Conservation (phyloP, 2,329 filamentous ascomycete species). For the Monosporascus sp. region DNA sequence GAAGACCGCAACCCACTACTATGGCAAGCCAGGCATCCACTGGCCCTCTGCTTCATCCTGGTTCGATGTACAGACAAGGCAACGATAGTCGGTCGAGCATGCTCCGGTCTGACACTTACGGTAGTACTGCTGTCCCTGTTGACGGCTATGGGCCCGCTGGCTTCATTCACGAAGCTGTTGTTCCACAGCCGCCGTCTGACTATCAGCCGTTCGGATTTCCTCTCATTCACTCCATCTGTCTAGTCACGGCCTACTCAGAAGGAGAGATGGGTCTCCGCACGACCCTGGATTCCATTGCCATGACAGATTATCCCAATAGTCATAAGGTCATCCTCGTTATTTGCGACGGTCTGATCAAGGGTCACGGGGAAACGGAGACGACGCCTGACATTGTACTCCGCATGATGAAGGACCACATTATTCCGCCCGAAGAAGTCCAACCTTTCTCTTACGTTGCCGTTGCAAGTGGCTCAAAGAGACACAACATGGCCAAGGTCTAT, state of each 20-base stretch:
- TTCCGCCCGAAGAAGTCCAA: slow-evolving; percentile 75
- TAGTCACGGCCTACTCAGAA: slow-evolving; percentile 97
- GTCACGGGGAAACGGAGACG: slow-evolving; percentile 77
- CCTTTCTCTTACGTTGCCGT: slow-evolving; percentile 96
- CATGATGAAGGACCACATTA: slow-evolving; percentile 92
- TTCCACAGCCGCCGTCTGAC: slow-evolving; percentile 92
- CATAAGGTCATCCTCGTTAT: slow-evolving; percentile 96
- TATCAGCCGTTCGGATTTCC: slow-evolving; percentile 98
- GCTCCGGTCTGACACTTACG: slow-evolving; percentile 54
- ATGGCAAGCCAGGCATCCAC: slow-evolving; percentile 88
- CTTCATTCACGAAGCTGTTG: slow-evolving; percentile 94
- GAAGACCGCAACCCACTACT: slow-evolving; percentile 66
- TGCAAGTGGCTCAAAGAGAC: slow-evolving; percentile 89
- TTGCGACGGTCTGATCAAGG: slow-evolving; percentile 97
- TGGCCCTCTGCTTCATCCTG: slow-evolving; percentile 66
- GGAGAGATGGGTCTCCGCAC: slow-evolving; percentile 88
- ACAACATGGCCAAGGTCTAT: slow-evolving; percentile 99
- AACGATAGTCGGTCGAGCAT: slow-evolving; percentile 63
- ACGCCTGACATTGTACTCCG: slow-evolving; percentile 85
- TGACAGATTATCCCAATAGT: slow-evolving; percentile 98
- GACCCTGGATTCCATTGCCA: slow-evolving; percentile 91
- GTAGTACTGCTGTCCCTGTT: slow-evolving; percentile 46
- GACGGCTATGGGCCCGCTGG: slow-evolving; percentile 79
- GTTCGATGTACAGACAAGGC: slow-evolving; percentile 64
- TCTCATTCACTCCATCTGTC: slow-evolving; percentile 84